Base-by-base conservation (phyloP, 2,329 filamentous ascomycete genomes). In the Setomelanomma holmii region DNA sequence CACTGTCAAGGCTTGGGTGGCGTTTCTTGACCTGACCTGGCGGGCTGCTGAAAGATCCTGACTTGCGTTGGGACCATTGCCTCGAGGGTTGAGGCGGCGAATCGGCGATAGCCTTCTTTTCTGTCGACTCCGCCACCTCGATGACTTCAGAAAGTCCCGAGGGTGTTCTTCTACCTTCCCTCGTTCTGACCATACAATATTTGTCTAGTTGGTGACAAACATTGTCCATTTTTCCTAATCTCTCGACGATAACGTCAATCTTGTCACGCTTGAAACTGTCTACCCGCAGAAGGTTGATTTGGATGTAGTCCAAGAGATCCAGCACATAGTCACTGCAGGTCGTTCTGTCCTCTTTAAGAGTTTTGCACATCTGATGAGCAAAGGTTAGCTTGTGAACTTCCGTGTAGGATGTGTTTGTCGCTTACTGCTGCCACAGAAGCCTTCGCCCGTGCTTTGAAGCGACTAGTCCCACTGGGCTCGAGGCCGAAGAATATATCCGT, bases 321-420 rank as follows among this genome's bases (percentile, higher is more conserved):
- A 49, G 22, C 5, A 49, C 16, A 27, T 35, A 43, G 14, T 49
- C 46, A 38, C 39, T 49, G 20, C 39, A 49, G 27, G 23, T 6
- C 24, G 6, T 17, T 7, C 33, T 16, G n/a, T 36, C 19, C 4
- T 22, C n/a, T 27, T 36, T 30, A 16, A 39, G 40, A 10, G 4
- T 16, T 20, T 19, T 33, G 24, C 30, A 33, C 40, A 43, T 43
- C 40, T 43, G n/a, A 5, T 5, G 10, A 22, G 12, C 4, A 36
- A 19, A 6, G 24, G 24, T 27, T 12, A 27, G 24, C 24, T 6
- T 6, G 24, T 27, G 6, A 6, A 12, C 6, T 27, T 27, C 6
- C 6, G 6, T 27, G 24, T 6, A n/a, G 6, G 24, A 27, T 27
- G 24, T 12, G 24, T 27, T 12, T 27, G 12, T 6, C 6, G 17